Percentiles rank a stretch among this genome's conserved stretches.
phyloP scores from a whole-genome alignment of 75 land plant species.

The Chamaecyparis obtusa region DNA sequence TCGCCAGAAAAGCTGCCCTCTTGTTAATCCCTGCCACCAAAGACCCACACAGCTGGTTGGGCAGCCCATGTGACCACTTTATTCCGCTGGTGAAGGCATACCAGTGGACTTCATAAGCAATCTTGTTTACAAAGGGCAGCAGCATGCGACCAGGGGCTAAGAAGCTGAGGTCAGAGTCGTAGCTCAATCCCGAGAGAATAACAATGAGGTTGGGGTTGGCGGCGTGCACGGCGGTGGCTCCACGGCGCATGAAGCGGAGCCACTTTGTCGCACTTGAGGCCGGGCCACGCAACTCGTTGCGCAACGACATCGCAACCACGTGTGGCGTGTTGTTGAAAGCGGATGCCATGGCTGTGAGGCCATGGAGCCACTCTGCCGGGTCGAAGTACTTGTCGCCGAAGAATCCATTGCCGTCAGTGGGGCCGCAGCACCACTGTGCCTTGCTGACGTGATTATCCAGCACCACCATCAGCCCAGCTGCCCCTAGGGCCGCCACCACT shows the following conservation, averaged over 20 bases:
- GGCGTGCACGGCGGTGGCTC: slow-evolving; percentile 16
- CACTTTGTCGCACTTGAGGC: slow-evolving; percentile 2
- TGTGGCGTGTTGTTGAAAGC: background rate
- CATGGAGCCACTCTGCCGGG: slow-evolving; percentile 18
- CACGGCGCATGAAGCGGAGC: slow-evolving; percentile 12
- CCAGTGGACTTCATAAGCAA: slow-evolving; percentile 62
- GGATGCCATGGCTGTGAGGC: slow-evolving; percentile 14
- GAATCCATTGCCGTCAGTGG: slow-evolving; percentile 32
- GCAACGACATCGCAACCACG: slow-evolving; percentile 28
- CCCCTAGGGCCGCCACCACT: slow-evolving; percentile 12
- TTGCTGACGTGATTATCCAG: slow-evolving; percentile 39
- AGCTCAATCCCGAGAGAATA: slow-evolving; percentile 15
- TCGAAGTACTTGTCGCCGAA: slow-evolving; percentile 42
- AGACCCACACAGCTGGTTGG: slow-evolving; percentile 24
- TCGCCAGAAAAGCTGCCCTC: slow-evolving; percentile 17
- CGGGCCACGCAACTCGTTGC: slow-evolving; percentile 33
- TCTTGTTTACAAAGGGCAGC: slow-evolving; percentile 4
- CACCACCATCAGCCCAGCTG: slow-evolving; percentile 20
- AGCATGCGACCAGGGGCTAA: background rate
- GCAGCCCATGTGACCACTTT: slow-evolving; percentile 17
- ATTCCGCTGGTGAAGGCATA: slow-evolving; percentile 23
- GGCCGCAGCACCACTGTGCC: slow-evolving; percentile 26
- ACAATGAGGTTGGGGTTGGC: slow-evolving; percentile 21
- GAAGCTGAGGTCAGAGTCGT: slow-evolving; percentile 33
- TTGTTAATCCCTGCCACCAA: background rate